Percentiles rank a stretch among this genome's conserved stretches.
These are phyloP conservation scores for Dimargaris cristalligena DNA, from an alignment of 192 early-diverging fungal genomes.

Conservation along the genomic window DNA sequence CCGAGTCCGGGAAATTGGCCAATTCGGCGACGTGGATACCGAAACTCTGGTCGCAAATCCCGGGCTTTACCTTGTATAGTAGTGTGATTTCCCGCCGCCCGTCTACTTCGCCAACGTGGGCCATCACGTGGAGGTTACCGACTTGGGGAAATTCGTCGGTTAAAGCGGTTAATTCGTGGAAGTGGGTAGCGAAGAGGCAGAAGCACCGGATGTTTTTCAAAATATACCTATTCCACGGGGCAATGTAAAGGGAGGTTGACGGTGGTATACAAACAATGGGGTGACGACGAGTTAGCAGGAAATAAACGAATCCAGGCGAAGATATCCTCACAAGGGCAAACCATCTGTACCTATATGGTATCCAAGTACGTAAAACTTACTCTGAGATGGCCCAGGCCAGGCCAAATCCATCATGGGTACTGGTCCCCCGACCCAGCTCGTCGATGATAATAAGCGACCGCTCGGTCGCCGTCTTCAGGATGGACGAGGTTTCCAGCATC, in stretches of 20 bases:
- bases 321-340: no score
- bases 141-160: slow-evolving; percentile 50
- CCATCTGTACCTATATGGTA: no score
- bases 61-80: slow-evolving; percentile 66
- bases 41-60: slow-evolving; percentile 91
- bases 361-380: slow-evolving; percentile 25
- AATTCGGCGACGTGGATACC: slow-evolving; percentile 96
- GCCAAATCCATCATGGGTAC: slow-evolving; percentile 94
- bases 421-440: slow-evolving; percentile 92
- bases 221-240: no score
- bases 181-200: slow-evolving; percentile 91
- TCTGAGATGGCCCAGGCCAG: slow-evolving; percentile 96
- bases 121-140: slow-evolving; percentile 79
- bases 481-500: slow-evolving; percentile 84
- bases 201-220: slow-evolving; percentile 47
- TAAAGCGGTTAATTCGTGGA: slow-evolving; percentile 88
- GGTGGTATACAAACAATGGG: slow-evolving; percentile 18
- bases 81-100: slow-evolving; percentile 55
- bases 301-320: neutral
- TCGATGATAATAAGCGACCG: slow-evolving; percentile 89
- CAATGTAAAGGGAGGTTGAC: no score
- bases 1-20: slow-evolving; percentile 72
- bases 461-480: slow-evolving; percentile 66
- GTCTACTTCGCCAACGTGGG: slow-evolving; percentile 27
- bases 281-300: neutral